phyloP scores from a whole-genome alignment of 225 moss, liverwort and hornwort species.

The Marchantia polymorpha region DNA sequence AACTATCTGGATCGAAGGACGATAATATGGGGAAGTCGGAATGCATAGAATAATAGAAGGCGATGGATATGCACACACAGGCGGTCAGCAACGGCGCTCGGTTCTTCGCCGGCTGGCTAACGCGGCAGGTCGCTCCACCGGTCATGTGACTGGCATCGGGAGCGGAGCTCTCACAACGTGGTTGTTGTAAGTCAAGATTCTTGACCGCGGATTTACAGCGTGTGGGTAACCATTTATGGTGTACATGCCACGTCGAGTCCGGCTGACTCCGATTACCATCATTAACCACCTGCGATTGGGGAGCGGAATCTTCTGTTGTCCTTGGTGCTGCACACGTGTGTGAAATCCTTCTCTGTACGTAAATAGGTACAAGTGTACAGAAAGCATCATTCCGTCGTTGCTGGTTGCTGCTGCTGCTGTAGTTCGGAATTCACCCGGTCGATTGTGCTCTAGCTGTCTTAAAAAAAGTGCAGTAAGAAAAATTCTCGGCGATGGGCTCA shows the following conservation, averaged over 20 bases:
- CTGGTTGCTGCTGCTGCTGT: too few relatives aligned
- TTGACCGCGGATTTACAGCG: not conserved
- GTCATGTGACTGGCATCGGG: not conserved
- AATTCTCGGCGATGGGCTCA: too few relatives aligned
- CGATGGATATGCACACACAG: too few relatives aligned
- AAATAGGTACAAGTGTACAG: not conserved
- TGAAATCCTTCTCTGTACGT: not conserved
- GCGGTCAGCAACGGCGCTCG: too few relatives aligned
- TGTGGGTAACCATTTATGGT: not conserved
- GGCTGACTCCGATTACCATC: not conserved
- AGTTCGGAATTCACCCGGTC: too few relatives aligned
- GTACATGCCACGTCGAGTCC: slow-evolving; percentile 3
- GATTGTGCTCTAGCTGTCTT: too few relatives aligned
- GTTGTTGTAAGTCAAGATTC: not conserved
- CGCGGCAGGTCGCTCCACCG: too few relatives aligned
- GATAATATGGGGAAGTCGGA: too few relatives aligned
- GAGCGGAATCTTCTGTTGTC: not conserved
- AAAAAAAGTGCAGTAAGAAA: too few relatives aligned
- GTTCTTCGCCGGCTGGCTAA: too few relatives aligned
- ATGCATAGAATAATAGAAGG: too few relatives aligned
- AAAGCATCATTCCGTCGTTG: not conserved
- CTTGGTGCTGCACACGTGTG: not conserved
- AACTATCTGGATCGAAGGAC: too few relatives aligned
- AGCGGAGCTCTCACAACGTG: slow-evolving; percentile 2
- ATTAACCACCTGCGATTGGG: not conserved